Percentiles rank a stretch among this genome's conserved stretches.
phyloP scores from a whole-genome alignment of 495 filamentous ascomycete genomes.

The Penicillium taxi region DNA sequence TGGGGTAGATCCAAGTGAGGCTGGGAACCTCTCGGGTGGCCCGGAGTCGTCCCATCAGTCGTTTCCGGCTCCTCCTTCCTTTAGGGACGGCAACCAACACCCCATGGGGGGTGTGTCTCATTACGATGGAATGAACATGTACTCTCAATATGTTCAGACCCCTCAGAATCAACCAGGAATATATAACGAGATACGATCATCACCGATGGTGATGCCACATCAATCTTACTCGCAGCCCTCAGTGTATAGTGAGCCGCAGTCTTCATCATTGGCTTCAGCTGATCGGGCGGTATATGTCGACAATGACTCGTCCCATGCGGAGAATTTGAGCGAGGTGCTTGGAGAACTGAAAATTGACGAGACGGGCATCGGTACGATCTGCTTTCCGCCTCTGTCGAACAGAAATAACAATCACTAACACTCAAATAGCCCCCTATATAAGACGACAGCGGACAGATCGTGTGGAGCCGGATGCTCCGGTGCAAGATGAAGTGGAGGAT shows the following conservation, averaged over 20 bases:
- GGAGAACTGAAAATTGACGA: slow-evolving; percentile 85
- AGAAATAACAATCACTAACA: slow-evolving; percentile 6
- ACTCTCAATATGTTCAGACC: slow-evolving; percentile 26
- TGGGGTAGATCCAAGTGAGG: slow-evolving; percentile 20
- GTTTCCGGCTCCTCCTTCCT: slow-evolving; percentile 23
- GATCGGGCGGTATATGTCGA: slow-evolving; percentile 34
- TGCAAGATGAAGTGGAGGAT: slow-evolving; percentile 68
- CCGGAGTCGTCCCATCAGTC: slow-evolving; percentile 25
- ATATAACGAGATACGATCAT: slow-evolving; percentile 67
- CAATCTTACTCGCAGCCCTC: slow-evolving; percentile 38
- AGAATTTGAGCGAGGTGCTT: slow-evolving; percentile 69
- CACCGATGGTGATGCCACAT: slow-evolving; percentile 33
- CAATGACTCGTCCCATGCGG: slow-evolving; percentile 58
- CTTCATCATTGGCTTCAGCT: slow-evolving; percentile 39
- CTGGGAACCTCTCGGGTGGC: slow-evolving; percentile 15
- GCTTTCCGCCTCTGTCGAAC: slow-evolving; percentile 6
- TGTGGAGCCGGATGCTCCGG: slow-evolving; percentile 61
- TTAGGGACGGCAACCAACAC: slow-evolving; percentile 20
- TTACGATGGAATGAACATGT: slow-evolving; percentile 34
- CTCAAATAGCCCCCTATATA: slow-evolving; percentile 67
- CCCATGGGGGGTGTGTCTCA: slow-evolving; percentile 19
- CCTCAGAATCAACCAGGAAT: slow-evolving; percentile 59
- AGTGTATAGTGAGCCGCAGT: slow-evolving; percentile 48
- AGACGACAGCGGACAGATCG: slow-evolving; percentile 62
- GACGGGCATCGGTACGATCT: slow-evolving; percentile 69